A percentile compares a stretch with the other conserved stretches of the same genome.
Evolutionary conservation across 1,284 basidiomycete species (phyloP).

Genomic region (Ganoderma lucidum): DNA sequence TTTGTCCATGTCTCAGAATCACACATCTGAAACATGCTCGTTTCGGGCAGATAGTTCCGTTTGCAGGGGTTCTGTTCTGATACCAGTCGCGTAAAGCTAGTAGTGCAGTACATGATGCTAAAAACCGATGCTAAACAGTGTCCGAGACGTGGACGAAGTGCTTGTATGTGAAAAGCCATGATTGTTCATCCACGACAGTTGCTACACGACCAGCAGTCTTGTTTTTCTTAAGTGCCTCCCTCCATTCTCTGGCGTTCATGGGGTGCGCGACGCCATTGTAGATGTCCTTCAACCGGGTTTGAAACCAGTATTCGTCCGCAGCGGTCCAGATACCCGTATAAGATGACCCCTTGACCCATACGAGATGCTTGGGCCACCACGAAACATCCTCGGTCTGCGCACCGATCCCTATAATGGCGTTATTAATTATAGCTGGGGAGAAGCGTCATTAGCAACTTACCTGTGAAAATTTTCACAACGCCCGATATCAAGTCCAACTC

Average conservation of each 20-base stretch:
- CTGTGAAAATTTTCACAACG: not conserved
- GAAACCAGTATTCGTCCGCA: not conserved
- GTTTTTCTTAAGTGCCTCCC: not conserved
- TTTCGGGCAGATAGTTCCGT: too few relatives aligned
- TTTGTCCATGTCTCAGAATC: too few relatives aligned
- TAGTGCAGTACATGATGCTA: slow-evolving; percentile 13
- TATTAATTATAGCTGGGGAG: too few relatives aligned
- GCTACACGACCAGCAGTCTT: not conserved
- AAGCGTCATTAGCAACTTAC: not conserved
- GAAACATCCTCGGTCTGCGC: not conserved
- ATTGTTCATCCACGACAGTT: not conserved
- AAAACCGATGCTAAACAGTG: not conserved
- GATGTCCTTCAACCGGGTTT: not conserved
- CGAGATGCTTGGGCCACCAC: not conserved
- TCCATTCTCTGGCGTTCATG: not conserved
- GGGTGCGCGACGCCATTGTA: not conserved
- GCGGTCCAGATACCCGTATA: not conserved
- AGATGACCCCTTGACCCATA: not conserved
- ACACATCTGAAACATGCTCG: too few relatives aligned
- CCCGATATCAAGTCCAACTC: not conserved
- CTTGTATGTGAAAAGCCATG: not conserved
- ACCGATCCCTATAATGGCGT: not conserved
- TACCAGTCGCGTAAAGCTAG: too few relatives aligned
- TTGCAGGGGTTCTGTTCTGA: too few relatives aligned
- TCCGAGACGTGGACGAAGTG: slow-evolving; percentile 19